These are phyloP conservation scores for sorghum (Sorghum bicolor) DNA, from an alignment of 176 grass and related monocot species.

Conservation along the genomic window Sorghum_bicolor_NCBIv3 NC_012871.2:66371001-66371500, in stretches of 20 bases:
- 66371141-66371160: constrained; percentile 75
- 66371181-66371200: constrained; percentile 30
- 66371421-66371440: constrained; percentile 78
- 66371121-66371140: constrained; percentile 95
- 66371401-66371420: constrained; percentile 94
- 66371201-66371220: neutral
- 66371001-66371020: neutral
- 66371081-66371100: constrained; percentile 85
- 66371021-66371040: constrained; percentile 48
- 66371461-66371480: constrained; percentile 17
- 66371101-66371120: constrained; percentile 71
- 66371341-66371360: constrained; percentile 72
- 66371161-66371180: constrained; percentile 42
- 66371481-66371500: constrained; percentile 50
- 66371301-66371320: constrained; percentile 77
- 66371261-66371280: constrained; percentile 97
- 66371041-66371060: constrained; percentile 32
- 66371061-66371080: constrained; percentile 55
- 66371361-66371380: constrained; percentile 75
- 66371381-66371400: constrained; percentile 55
- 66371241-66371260: constrained; percentile 32
- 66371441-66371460: constrained; percentile 70
- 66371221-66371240: neutral
- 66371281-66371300: constrained; percentile 73
- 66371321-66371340: constrained; percentile 73